Base-by-base conservation (phyloP, 139 green algal genomes). In the Dunaliella primolecta region DNA sequence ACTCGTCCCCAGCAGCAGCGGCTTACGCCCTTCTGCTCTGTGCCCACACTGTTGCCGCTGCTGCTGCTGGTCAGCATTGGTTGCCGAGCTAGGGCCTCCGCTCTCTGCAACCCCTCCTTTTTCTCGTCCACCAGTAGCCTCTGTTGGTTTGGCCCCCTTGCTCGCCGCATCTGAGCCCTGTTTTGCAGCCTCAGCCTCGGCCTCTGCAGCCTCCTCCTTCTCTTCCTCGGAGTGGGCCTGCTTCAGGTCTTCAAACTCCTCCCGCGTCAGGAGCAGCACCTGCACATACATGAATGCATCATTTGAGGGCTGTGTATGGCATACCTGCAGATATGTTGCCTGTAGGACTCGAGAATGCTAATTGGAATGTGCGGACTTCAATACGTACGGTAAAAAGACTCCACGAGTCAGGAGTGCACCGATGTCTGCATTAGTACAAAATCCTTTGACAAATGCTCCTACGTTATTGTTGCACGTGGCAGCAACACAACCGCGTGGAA, bases 191-290 rank as follows among this genome's bases (percentile, higher is more conserved):
- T 83, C 33, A 46, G 27, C 32, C 23, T 84, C 75, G 0, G 30
- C 38, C 0, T 78, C 75, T 36, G 56, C 75, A 25, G 20, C 80
- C n/a, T 36, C 23, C 30, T 80, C 82, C 30, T 78, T 57, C 2
- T 37, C 78, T 15, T 79, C 80, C 21, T 83, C 74, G 11, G 75
- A 32, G n/a, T 87, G 82, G 78, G 84, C 86, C 37, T 85, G 35
- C 46, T 81, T 27, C 25, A 90, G 82, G 80, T 90, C 86, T 23
- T 89, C 46, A 36, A 89, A 87, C 74, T 92, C 89, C 2, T 88
- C 82, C 7, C 76, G 36, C 20, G 57, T 89, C 85, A 92, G 82
- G 64, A 92, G 86, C 74, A 90, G 35, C 25, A 90, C 86, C 84
- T 90, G 81, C 0, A 32, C 7, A n/a, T 1, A 36, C 55, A 64